phyloP scores from a whole-genome alignment of 2,329 filamentous ascomycete genomes.

The Botrytis fragariae region DNA sequence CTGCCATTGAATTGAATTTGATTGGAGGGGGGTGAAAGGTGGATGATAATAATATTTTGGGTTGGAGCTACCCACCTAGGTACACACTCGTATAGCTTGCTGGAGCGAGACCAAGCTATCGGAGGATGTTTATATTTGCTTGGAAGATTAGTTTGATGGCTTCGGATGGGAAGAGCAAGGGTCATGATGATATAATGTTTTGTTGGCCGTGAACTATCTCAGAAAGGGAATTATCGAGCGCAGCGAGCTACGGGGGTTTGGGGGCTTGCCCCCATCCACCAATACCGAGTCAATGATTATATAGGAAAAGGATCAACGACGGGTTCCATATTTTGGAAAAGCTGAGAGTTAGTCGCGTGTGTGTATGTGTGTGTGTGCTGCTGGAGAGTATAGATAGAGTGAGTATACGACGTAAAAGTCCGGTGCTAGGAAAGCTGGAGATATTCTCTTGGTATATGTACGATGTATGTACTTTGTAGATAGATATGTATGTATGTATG shows the following conservation, averaged over 20 bases:
- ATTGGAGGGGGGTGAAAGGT: no score
- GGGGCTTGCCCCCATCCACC: neutral
- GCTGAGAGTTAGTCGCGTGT: neutral
- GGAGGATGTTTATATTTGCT: neutral
- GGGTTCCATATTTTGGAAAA: neutral
- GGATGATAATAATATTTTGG: neutral
- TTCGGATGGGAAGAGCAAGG: neutral
- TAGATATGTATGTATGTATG: neutral
- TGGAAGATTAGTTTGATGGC: neutral
- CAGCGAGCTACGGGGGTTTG: neutral
- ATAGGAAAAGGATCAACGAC: neutral
- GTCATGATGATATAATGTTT: neutral
- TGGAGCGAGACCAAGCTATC: neutral
- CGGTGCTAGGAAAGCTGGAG: neutral
- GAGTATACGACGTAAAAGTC: neutral
- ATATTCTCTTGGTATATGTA: neutral
- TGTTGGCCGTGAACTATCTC: neutral
- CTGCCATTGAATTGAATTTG: neutral
- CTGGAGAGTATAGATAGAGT: neutral
- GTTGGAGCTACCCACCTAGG: neutral
- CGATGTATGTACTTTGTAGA: neutral
- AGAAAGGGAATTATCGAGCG: neutral
- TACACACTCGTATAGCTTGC: neutral
- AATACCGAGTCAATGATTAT: neutral
- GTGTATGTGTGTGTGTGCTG: neutral